Conservation (phyloP, 129 eudicot species). For the Helichrysum umbraculigerum region DNA sequence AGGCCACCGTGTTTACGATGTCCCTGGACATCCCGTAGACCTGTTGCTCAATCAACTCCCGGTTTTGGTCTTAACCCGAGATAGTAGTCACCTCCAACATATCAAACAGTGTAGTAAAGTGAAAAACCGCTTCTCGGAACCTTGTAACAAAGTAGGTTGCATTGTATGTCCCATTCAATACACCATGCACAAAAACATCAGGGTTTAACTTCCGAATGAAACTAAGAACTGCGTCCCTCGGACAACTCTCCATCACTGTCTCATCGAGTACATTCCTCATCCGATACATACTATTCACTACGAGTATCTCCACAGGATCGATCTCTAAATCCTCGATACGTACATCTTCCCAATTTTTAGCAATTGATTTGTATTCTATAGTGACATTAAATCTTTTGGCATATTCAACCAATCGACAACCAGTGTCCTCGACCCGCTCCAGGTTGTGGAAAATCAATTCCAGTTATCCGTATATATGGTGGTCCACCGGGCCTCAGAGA, state of each 20-base stretch:
- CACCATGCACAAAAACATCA: conserved; percentile 43
- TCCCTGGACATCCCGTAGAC: conserved; percentile 53
- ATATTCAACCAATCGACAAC: conserved; percentile 40
- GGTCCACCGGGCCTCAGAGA: conserved; percentile 48
- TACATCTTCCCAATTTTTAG: conserved; percentile 53
- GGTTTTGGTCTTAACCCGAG: conserved; percentile 11
- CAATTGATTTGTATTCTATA: conserved; percentile 48
- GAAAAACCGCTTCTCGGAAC: conserved; percentile 46
- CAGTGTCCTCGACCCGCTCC: conserved; percentile 59
- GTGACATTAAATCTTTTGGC: conserved; percentile 49
- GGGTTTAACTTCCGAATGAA: conserved; percentile 42
- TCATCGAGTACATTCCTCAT: conserved; percentile 50
- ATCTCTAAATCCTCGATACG: conserved; percentile 42
- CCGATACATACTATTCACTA: conserved; percentile 46
- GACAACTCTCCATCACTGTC: conserved; percentile 39
- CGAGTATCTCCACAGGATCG: conserved; percentile 40
- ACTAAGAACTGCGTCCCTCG: conserved; percentile 42
- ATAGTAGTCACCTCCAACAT: conserved; percentile 38
- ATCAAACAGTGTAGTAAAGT: conserved; percentile 45
- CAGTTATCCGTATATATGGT: conserved; percentile 45
- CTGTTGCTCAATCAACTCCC: conserved; percentile 41
- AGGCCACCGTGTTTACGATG: conserved; percentile 56
- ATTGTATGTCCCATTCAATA: conserved; percentile 44
- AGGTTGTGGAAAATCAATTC: conserved; percentile 52
- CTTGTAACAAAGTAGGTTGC: conserved; percentile 41